Evolutionary conservation across 106 monocot species (phyloP), one percentile per base, ranked within the genome.

Genomic region (Acanthochlamys bracteata): DNA sequence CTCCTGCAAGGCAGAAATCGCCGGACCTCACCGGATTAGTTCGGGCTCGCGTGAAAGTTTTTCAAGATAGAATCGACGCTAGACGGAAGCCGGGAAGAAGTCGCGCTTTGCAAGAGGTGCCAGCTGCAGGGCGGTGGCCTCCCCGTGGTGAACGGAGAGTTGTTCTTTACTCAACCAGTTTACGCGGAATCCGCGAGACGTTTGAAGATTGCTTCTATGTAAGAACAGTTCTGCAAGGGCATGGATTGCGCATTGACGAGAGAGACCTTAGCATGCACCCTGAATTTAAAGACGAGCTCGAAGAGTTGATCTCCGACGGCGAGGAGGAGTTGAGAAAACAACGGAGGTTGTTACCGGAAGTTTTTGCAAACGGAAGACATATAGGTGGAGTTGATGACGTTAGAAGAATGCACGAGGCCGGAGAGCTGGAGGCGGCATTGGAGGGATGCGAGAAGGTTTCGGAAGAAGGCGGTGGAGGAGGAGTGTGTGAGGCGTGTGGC

Each of bases 221-320:
- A 24, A 61, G 69, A 51, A 25, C 33, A 27, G 67, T 84, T 26
- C 59, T 84, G 40, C 73, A 41, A 42, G 80, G 70, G 3, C 74
- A 80, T 55, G 67, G 74, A 7, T 61, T 80, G 2, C 16, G 67
- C 15, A 52, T 84, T 17, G 84, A 84, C 49, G 80, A 84, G 68
- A 76, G 84, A 27, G 84, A 84, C 39, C 73, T 84, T 3, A 80
- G 77, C 10, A 84, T 84, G 84, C 63, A 84, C 39, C 15, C 39
- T n/a, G 74, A 62, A 2, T 80, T 77, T 52, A 73, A 21, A 25
- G 76, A 77, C 13, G 80, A 80, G 65, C 57, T 80, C 42, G 2
- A 53, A 3, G 60, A 67, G 52, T 12, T 74, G 23, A 69, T 63
- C 24, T n/a, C n/a, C n/a, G n/a, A n/a, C n/a, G n/a, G n/a, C n/a